These are phyloP conservation scores for Penicillium arizonense DNA, from an alignment of 495 filamentous ascomycete species.

Conservation along the genomic window DNA sequence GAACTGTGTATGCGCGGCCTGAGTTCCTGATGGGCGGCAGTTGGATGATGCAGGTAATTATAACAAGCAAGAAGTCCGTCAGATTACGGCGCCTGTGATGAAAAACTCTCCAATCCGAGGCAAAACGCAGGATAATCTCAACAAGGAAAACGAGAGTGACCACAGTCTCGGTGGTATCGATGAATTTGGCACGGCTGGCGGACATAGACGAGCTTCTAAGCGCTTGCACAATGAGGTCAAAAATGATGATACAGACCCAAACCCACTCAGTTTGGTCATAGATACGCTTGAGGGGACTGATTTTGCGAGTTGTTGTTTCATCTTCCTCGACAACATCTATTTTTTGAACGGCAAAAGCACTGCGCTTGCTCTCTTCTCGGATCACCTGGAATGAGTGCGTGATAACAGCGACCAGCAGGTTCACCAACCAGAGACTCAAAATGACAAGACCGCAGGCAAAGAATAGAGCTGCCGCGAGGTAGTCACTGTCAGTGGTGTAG, in stretches of 20 bases:
- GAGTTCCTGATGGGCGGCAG: conserved; percentile 77
- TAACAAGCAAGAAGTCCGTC: conserved; percentile 73
- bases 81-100: conserved; percentile 69
- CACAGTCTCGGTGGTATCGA: conserved; percentile 67
- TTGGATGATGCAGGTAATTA: conserved; percentile 82
- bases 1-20: conserved; percentile 78
- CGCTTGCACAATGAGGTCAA: conserved; percentile 71
- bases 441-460: conserved; percentile 87
- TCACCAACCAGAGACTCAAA: conserved; percentile 94
- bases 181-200: conserved; percentile 47
- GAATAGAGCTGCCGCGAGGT: conserved; percentile 78
- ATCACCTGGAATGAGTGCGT: conserved; percentile 99
- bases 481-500: conserved; percentile 86
- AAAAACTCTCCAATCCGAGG: conserved; percentile 76
- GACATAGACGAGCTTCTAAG: conserved; percentile 76
- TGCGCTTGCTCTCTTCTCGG: conserved; percentile 89
- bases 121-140: conserved; percentile 81
- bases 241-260: conserved; percentile 80
- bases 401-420: conserved; percentile 96
- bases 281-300: conserved; percentile 60
- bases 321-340: conserved; percentile 45
- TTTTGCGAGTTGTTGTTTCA: conserved; percentile 33
- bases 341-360: conserved; percentile 83
- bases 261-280: conserved; percentile 72
- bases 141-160: conserved; percentile 77